Evolutionary conservation across 1,139 yeast genomes (phyloP).

Genomic region (Candida neerlandica): DNA sequence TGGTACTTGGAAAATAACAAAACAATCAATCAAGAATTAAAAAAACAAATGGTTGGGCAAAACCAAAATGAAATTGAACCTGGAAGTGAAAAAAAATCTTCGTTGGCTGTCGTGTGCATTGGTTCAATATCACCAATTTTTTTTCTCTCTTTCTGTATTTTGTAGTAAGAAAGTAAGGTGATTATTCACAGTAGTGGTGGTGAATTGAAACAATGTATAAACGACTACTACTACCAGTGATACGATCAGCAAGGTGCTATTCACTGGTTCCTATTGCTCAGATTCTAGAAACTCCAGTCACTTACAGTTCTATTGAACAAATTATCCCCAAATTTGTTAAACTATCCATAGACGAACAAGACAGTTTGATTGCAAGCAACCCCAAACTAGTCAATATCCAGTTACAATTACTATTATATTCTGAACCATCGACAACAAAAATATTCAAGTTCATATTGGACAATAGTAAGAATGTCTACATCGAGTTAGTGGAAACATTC

Average conservation of each 20-base stretch:
- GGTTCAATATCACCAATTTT: constrained; percentile 7
- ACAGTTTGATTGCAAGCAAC: constrained; percentile 3
- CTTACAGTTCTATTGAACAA: neutral
- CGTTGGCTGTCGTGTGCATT: neutral
- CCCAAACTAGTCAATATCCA: constrained; percentile 10
- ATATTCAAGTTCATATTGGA: constrained; percentile 8
- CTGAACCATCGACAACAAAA: neutral
- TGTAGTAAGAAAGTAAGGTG: neutral
- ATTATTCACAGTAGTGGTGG: neutral
- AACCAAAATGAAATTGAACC: neutral
- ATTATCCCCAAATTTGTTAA: constrained; percentile 4
- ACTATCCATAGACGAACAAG: constrained; percentile 7
- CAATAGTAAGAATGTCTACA: constrained; percentile 6
- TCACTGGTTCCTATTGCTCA: neutral
- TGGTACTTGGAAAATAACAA: neutral
- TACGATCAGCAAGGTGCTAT: constrained; percentile 4
- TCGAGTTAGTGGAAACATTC: constrained; percentile 24
- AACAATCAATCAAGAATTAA: neutral
- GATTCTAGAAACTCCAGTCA: constrained; percentile 1
- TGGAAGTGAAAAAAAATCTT: neutral
- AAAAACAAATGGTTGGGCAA: neutral
- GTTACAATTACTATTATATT: constrained; percentile 8
- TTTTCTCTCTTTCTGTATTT: neutral
- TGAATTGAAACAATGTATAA: neutral
- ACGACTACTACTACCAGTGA: constrained; percentile 8